Base-by-base conservation (phyloP, 768 basidiomycete genomes). In the Mycena indigotica region DNA sequence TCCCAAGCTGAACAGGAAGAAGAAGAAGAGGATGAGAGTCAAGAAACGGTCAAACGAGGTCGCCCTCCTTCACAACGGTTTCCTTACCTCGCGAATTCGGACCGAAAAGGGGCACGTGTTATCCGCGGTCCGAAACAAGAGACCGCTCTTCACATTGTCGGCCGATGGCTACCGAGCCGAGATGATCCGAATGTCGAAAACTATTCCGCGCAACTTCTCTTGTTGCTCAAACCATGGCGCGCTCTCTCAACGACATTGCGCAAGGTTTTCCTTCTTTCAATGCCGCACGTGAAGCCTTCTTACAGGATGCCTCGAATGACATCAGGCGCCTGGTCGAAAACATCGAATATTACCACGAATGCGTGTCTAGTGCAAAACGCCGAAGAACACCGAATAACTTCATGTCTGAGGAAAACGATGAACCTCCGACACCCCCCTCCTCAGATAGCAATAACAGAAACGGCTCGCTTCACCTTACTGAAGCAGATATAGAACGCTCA, bases 211-310 rank as follows among this genome's bases (percentile, higher is more conserved):
- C 61, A 30, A 0, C 73, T 77, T 55, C 63, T 80, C 0, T 8
- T 64, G 13, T 53, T 80, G 0, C 56, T 77, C 1, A 69, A 68
- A 30, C 78, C 75, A 2, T 79, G 75, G 78, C 21, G 61, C 5
- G 4, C 41, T 0, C 5, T 74, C 0, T n/a, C n/a, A n/a, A n/a
- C n/a, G 3, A 30, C 0, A 69, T 75, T 5, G 53, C 77, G 0
- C 72, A 68, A 38, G 5, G 5, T 0, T 4, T 21, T 0, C 49
- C 52, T 2, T 46, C 60, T 0, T 78, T 73, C 57, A 28, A 62
- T 24, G 46, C 40, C 0, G 66, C 66, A 1, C 75, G 70, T 19
- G n/a, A 45, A 0, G 8, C 1, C 0, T 75, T 74, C 53, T 19
- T 52, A 1, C 13, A 0, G 1, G 17, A n/a, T 8, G 56, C 60